Percentiles rank a stretch among this genome's conserved stretches.
Conservation (phyloP, 495 filamentous ascomycete genomes). For the Cercophora samala region DNA sequence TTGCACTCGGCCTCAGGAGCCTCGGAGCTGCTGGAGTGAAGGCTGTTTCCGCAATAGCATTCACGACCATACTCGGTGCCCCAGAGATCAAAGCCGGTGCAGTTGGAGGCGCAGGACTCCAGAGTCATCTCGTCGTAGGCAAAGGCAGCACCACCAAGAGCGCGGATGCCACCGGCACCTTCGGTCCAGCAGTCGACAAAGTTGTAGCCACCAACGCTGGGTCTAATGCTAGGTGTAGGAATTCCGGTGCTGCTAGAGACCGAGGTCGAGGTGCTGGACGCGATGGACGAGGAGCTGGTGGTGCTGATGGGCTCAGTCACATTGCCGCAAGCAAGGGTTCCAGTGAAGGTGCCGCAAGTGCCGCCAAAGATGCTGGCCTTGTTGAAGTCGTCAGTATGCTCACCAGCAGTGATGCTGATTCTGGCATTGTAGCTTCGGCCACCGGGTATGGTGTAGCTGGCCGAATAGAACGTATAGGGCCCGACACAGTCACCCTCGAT, state of each 20-base stretch:
- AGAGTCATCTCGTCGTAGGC: conserved; percentile 52
- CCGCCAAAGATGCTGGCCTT: conserved; percentile 39
- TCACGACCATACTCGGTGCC: conserved; percentile 51
- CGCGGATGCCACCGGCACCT: conserved; percentile 36
- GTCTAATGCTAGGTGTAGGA: conserved; percentile 36
- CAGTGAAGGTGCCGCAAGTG: conserved; percentile 37
- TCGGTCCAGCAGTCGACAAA: conserved; percentile 50
- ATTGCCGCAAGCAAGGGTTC: conserved; percentile 24
- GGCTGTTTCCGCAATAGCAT: conserved; percentile 52
- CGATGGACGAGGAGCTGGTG: conserved; percentile 20
- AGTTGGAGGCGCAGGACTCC: conserved; percentile 46
- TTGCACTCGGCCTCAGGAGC: conserved; percentile 45
- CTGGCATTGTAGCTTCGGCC: conserved; percentile 48
- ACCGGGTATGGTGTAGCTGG: conserved; percentile 42
- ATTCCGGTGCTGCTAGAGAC: conserved; percentile 14
- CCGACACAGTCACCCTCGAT: conserved; percentile 49
- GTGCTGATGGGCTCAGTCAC: conserved; percentile 18
- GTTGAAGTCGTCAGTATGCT: conserved; percentile 40
- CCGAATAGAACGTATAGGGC: conserved; percentile 52
- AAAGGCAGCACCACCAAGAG: conserved; percentile 36
- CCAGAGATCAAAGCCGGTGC: conserved; percentile 46
- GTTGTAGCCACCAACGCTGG: conserved; percentile 39
- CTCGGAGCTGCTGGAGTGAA: conserved; percentile 38
- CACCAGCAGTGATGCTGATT: conserved; percentile 47
- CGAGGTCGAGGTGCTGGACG: conserved; percentile 28